Conservation (phyloP, 768 basidiomycete genomes). For the Tricholomella constricta region DNA sequence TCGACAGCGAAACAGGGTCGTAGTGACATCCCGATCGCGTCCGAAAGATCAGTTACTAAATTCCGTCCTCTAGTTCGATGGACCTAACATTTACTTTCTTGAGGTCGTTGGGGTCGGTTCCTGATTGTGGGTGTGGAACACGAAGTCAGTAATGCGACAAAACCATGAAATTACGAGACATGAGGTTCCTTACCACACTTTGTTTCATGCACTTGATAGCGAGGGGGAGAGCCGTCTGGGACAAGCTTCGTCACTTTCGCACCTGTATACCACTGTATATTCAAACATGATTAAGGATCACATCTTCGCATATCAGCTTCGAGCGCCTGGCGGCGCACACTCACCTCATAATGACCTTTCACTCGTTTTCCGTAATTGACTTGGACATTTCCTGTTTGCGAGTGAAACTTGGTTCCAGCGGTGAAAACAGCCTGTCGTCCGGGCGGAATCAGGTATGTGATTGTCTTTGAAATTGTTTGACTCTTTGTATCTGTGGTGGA, state of each 20-base stretch:
- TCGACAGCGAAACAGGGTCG: too few relatives aligned
- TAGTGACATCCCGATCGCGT: too few relatives aligned
- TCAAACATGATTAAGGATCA: not conserved
- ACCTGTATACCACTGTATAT: slow-evolving; percentile 12
- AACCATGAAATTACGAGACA: too few relatives aligned
- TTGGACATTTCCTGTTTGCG: slow-evolving; percentile 14
- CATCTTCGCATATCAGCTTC: not conserved
- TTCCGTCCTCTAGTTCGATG: too few relatives aligned
- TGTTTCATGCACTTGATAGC: slow-evolving; percentile 10
- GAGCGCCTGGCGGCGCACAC: too few relatives aligned
- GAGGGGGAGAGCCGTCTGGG: slow-evolving; percentile 6
- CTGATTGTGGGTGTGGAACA: not conserved
- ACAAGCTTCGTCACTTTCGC: slow-evolving; percentile 6
- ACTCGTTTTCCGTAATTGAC: slow-evolving; percentile 13
- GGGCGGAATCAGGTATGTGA: slow-evolving; percentile 10
- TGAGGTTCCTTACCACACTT: slow-evolving; percentile 11
- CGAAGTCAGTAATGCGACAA: not conserved
- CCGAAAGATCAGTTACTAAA: too few relatives aligned
- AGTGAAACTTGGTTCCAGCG: slow-evolving; percentile 10
- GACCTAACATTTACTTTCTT: too few relatives aligned
- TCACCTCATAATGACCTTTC: slow-evolving; percentile 11
- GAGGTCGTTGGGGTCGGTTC: not conserved
- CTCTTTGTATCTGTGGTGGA: not conserved
- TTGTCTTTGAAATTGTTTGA: not conserved
- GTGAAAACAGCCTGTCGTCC: slow-evolving; percentile 14